Percentiles rank a stretch among this genome's conserved stretches.
phyloP scores from a whole-genome alignment of 2,329 filamentous ascomycete genomes.

The Cladosporium sphaerospermum region DNA sequence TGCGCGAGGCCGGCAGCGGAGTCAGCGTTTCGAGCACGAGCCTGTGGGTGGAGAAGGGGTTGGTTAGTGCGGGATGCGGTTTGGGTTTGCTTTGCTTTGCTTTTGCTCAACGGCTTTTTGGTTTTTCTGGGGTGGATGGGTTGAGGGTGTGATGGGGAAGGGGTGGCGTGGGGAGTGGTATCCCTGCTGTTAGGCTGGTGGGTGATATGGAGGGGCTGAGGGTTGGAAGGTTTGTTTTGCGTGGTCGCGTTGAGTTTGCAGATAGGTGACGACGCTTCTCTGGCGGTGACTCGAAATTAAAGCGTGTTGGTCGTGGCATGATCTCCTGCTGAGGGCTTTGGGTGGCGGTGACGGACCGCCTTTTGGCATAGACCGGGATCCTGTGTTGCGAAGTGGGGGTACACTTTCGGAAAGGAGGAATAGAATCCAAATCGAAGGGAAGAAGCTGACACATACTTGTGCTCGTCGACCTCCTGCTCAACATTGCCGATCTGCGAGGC shows the following conservation, averaged over 20 bases:
- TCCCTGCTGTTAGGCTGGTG: too few relatives aligned
- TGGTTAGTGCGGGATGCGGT: background rate
- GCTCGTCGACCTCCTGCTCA: constrained; percentile 94
- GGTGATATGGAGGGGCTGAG: too few relatives aligned
- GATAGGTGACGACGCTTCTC: background rate
- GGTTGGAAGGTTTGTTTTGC: background rate
- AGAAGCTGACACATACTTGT: constrained; percentile 61
- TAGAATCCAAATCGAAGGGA: background rate
- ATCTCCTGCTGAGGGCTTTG: background rate
- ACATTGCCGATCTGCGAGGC: constrained; percentile 96
- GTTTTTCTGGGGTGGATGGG: too few relatives aligned
- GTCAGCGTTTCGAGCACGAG: constrained; percentile 89
- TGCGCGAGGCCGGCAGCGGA: constrained; percentile 75
- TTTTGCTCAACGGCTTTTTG: background rate
- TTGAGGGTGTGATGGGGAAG: background rate
- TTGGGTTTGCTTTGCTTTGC: background rate
- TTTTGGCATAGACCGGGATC: background rate
- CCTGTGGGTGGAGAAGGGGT: constrained; percentile 41
- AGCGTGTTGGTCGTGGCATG: background rate
- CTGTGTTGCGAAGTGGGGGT: background rate
- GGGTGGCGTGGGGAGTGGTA: too few relatives aligned
- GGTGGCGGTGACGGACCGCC: background rate
- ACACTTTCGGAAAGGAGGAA: too few relatives aligned
- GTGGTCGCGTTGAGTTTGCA: background rate
- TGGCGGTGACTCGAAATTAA: background rate